Evolutionary conservation across 2,329 filamentous ascomycete species (phyloP).

Genomic region (Teratosphaeria pseudoeucalypti): DNA sequence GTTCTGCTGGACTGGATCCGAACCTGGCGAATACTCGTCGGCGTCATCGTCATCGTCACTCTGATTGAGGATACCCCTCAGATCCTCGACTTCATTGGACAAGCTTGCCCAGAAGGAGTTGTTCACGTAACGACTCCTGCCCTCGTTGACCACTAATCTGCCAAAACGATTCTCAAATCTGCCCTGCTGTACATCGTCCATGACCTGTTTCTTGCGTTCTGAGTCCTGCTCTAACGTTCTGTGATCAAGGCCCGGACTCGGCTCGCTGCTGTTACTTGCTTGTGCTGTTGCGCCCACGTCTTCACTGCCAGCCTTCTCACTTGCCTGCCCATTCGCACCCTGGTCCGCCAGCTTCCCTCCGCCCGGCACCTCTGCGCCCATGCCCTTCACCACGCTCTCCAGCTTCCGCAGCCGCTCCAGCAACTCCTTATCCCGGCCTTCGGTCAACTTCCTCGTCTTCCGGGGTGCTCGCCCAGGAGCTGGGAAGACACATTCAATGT

Average conservation of each 20-base stretch:
- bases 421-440: slow-evolving; percentile 49
- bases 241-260: not conserved
- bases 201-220: slow-evolving; percentile 13
- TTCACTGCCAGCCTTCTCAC: not conserved
- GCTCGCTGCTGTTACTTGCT: not conserved
- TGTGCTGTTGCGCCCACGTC: not conserved
- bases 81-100: slow-evolving; percentile 60
- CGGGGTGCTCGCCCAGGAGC: slow-evolving; percentile 63
- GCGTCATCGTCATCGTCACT: slow-evolving; percentile 51
- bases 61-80: slow-evolving; percentile 53
- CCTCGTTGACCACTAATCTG: slow-evolving; percentile 60
- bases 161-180: slow-evolving; percentile 45
- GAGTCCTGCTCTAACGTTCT: not conserved
- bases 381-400: slow-evolving; percentile 60
- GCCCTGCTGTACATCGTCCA: slow-evolving; percentile 17
- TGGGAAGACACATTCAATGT: slow-evolving; percentile 64
- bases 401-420: slow-evolving; percentile 62
- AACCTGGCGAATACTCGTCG: slow-evolving; percentile 27
- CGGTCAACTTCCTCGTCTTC: slow-evolving; percentile 56
- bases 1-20: slow-evolving; percentile 8
- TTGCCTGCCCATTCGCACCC: slow-evolving; percentile 7
- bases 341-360: slow-evolving; percentile 21
- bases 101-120: slow-evolving; percentile 65
- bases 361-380: slow-evolving; percentile 37
- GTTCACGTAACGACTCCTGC: slow-evolving; percentile 62